Base-by-base conservation (phyloP, 1,284 basidiomycete genomes). In the Papiliotrema nemorosa region DNA sequence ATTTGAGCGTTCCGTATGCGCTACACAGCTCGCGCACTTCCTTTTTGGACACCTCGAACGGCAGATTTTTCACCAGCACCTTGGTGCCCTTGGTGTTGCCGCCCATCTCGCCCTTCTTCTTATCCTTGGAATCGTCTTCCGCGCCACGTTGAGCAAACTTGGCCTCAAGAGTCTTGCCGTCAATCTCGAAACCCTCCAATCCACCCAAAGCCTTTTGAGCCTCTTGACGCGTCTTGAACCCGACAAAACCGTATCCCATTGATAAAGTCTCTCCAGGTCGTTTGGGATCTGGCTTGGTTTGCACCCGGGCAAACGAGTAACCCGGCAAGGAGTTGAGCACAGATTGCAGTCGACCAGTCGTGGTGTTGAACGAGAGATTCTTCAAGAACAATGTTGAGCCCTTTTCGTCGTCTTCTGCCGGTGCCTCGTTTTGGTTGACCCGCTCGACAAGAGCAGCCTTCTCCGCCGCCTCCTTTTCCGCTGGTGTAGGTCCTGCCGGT, bases 161-260 rank as follows among this genome's bases (percentile, higher is more conserved):
- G 54, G 92, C 86, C 52, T 84, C 81, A 36, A 97, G 73, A 21
- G 83, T 80, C 69, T 97, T 91, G 0, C 92, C 92, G 68, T 97
- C 94, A 10, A 97, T 78, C 42, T 86, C 82, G 60, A 87, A 85
- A 0, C 87, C 88, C 57, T 91, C 82, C 76, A 93, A 82, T 47
- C 84, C 84, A 64, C 83, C 82, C 59, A 89, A 63, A n/a, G 87
- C 94, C 53, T 80, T 81, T 67, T 81, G 79, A 33, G 94, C 93
- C 4, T 80, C 82, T 22, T 87, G 85, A 1, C 74, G 74, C 26
- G 84, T 84, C 68, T 82, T 83, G 78, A 97, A 97, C 3, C 93
- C 94, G 29, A 96, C 82, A 66, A 98, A 98, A 0, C 92, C 94
- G 70, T 93, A 97, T 0, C 93, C 92, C 91, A 96, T 93, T 66